Evolutionary conservation across 345 rosid genomes (phyloP), one percentile per base, ranked within the genome.

Genomic region (Geranium rotundifolium): DNA sequence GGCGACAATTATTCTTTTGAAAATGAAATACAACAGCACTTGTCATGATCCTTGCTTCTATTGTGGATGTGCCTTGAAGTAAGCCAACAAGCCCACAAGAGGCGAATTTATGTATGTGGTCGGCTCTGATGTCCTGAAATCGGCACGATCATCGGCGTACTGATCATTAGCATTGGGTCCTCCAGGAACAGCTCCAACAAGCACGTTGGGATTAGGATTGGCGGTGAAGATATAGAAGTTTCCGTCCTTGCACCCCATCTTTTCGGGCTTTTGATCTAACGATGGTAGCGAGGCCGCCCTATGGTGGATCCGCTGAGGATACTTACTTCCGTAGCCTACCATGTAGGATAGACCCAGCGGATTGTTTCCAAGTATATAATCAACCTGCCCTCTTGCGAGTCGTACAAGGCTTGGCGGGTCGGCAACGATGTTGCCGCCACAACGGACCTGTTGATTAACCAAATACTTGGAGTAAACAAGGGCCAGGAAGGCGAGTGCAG

Each of bases 351-450:
- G 76, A 29, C 69, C 73, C 68, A 71, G 19, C 14, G 98, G 95
- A 62, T 87, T 92, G 66, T 79, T 85, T 29, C 98, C 98, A 8
- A 92, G 80, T 29, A 92, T 84, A 62, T 89, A 92, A 75, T 87
- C 98, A 14, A 82, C 86, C 41, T 34, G 41, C 0, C 10, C 41
- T 70, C 62, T 80, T 19, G 82, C 87, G 1, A 76, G 16, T 27
- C 69, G 59, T 5, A 64, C 30, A 20, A 85, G 78, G 63, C 70
- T 68, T 6, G 75, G 3, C 1, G 82, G 76, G 15, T 62, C 14
- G 20, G 41, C 80, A 16, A 19, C 71, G 12, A 73, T 39, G 29
- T 54, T 62, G 8, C 79, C 84, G 16, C 87, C 84, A 13, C 87
- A 85, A 16, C 23, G 19, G 56, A 80, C 60, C 6, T 10, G 13